A percentile compares a stretch with the other conserved stretches of the same genome.
phyloP scores from a whole-genome alignment of 2,329 filamentous ascomycete genomes.

The Penicillium olsonii region DNA sequence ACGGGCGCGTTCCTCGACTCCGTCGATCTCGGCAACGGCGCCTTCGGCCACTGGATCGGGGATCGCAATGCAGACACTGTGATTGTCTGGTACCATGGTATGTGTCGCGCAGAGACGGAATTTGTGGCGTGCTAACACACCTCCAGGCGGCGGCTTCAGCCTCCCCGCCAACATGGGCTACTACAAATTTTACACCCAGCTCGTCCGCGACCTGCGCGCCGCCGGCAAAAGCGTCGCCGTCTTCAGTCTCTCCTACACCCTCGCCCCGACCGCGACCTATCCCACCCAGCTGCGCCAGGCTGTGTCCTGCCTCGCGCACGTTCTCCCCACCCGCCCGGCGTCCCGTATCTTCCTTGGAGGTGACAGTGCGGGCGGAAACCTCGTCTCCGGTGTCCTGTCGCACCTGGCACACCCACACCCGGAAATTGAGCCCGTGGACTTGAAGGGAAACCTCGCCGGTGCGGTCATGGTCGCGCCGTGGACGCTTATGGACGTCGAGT shows the following conservation, averaged over 20 bases:
- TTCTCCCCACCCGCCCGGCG: slow-evolving; percentile 38
- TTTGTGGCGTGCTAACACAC: not conserved
- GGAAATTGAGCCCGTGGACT: slow-evolving; percentile 45
- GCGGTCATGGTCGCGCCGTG: slow-evolving; percentile 61
- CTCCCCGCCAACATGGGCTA: slow-evolving; percentile 51
- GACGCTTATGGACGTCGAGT: slow-evolving; percentile 53
- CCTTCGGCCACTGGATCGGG: slow-evolving; percentile 42
- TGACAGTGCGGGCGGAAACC: slow-evolving; percentile 49
- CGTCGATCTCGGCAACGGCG: slow-evolving; percentile 36
- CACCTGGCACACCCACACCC: slow-evolving; percentile 58
- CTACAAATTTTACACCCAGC: slow-evolving; percentile 50
- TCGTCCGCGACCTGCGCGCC: slow-evolving; percentile 46
- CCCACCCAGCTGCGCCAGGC: slow-evolving; percentile 47
- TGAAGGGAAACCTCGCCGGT: slow-evolving; percentile 50
- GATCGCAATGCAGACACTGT: slow-evolving; percentile 38
- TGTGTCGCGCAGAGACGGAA: not conserved
- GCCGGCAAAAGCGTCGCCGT: slow-evolving; percentile 50
- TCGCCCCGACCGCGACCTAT: slow-evolving; percentile 51
- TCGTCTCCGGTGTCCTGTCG: slow-evolving; percentile 41
- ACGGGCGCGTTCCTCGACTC: slow-evolving; percentile 25
- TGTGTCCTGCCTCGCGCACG: slow-evolving; percentile 42
- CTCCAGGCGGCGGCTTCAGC: slow-evolving; percentile 58
- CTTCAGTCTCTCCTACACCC: slow-evolving; percentile 60
- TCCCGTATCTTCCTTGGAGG: slow-evolving; percentile 43
- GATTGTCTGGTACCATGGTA: slow-evolving; percentile 44